Conservation (phyloP, 208 protist species). For the Leishmania guyanensis region DNA sequence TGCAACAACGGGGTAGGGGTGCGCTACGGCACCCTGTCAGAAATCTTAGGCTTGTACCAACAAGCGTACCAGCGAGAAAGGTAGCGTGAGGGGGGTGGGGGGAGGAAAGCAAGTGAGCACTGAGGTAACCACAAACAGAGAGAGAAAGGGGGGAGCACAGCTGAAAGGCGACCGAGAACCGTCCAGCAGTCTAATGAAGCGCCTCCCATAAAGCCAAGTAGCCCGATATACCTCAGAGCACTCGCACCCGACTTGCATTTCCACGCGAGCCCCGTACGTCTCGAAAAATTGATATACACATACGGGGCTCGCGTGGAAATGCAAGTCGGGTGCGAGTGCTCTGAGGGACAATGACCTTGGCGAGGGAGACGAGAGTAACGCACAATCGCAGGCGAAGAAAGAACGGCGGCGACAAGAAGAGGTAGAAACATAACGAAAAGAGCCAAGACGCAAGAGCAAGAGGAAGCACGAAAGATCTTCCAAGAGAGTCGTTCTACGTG, state of each 20-base stretch:
- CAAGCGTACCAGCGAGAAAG: background rate
- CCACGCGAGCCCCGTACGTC: no score
- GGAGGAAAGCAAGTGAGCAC: background rate
- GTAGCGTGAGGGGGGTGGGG: background rate
- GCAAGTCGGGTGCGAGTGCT: no score
- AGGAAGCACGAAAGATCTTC: background rate
- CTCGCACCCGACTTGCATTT: no score
- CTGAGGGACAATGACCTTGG: no score
- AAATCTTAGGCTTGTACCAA: background rate
- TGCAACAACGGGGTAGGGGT: background rate
- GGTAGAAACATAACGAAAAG: constrained; percentile 4
- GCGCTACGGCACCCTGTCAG: no score
- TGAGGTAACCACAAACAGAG: background rate
- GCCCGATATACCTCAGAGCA: no score
- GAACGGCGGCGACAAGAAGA: no score
- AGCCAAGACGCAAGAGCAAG: constrained; percentile 8
- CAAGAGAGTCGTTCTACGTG: background rate
- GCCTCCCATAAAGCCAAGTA: background rate
- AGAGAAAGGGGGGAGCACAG: no score
- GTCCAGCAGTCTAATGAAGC: background rate
- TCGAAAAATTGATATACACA: no score
- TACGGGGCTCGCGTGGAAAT: no score
- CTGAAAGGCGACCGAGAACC: background rate
- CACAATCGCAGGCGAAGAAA: background rate
- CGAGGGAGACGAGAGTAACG: no score